Percentiles rank a stretch among this genome's conserved stretches.
phyloP scores from a whole-genome alignment of 2,329 filamentous ascomycete species.

The Neofusicoccum umdonicola region DNA sequence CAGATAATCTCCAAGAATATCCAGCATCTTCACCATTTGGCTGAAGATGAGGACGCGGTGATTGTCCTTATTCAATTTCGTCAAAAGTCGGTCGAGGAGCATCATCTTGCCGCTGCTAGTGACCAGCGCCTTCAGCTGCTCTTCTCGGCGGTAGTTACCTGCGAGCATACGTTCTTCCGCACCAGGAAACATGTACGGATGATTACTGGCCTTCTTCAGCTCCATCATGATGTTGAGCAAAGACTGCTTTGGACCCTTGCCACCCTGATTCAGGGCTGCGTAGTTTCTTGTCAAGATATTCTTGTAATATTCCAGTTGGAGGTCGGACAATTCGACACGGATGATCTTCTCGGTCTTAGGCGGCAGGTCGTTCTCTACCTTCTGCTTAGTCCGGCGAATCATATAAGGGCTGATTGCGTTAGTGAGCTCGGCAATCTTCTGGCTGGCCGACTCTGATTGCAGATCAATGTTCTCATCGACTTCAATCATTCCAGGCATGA shows the following conservation, averaged over 20 bases:
- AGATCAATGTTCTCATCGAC: conserved; percentile 93
- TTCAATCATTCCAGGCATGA: conserved; percentile 89
- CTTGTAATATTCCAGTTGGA: conserved; percentile 97
- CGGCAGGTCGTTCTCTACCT: conserved; percentile 92
- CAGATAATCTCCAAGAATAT: conserved; percentile 92
- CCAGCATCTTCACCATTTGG: conserved; percentile 99
- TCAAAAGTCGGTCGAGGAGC: conserved; percentile 90
- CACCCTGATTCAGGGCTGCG: conserved; percentile 84
- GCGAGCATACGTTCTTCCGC: conserved; percentile 86
- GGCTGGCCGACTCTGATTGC: conserved; percentile 73
- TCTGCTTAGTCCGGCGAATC: conserved; percentile 92
- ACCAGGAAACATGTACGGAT: conserved; percentile 95
- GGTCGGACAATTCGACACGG: conserved; percentile 91
- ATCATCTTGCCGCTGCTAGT: conserved; percentile 99
- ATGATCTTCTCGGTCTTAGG: conserved; percentile 99
- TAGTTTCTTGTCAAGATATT: conserved; percentile 98
- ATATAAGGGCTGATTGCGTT: conserved; percentile 89
- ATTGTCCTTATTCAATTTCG: conserved; percentile 87
- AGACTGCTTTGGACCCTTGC: conserved; percentile 88
- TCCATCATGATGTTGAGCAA: conserved; percentile 99
- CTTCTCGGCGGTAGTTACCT: conserved; percentile 78
- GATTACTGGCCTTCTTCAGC: conserved; percentile 97
- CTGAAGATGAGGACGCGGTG: conserved; percentile 98
- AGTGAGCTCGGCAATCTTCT: conserved; percentile 83
- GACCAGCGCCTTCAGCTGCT: conserved; percentile 87